phyloP scores from a whole-genome alignment of 306 rosid species.

The Vigna unguiculata region DNA sequence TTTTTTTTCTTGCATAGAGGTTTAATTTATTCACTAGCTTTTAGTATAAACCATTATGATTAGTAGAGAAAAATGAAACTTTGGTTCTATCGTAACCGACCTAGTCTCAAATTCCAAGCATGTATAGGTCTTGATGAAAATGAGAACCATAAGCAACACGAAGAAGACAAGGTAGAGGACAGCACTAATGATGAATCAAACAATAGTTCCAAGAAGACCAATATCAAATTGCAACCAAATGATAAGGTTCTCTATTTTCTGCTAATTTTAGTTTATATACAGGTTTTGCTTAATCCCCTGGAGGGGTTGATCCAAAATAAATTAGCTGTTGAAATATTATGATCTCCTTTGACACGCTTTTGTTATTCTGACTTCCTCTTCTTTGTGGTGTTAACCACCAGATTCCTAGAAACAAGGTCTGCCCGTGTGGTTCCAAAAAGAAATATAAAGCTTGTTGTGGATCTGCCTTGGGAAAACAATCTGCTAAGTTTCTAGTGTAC shows the following conservation, averaged over 20 bases:
- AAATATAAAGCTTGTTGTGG: constrained; percentile 87
- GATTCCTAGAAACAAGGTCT: constrained; percentile 72
- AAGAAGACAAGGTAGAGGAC: constrained; percentile 48
- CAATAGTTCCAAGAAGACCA: constrained; percentile 34
- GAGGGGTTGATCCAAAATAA: constrained; percentile 17
- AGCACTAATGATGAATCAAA: constrained; percentile 45
- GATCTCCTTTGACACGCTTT: constrained; percentile 19
- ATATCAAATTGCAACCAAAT: constrained; percentile 47
- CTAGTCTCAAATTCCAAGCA: constrained; percentile 33
- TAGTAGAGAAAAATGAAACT: background rate
- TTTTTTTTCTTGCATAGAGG: background rate
- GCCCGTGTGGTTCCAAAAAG: constrained; percentile 85
- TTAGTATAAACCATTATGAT: constrained; percentile 8
- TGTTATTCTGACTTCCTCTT: constrained; percentile 35
- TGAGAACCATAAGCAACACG: constrained; percentile 39
- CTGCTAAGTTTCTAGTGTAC: constrained; percentile 62
- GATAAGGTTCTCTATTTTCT: constrained; percentile 60
- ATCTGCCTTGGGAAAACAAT: constrained; percentile 57
- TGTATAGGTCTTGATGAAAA: constrained; percentile 50
- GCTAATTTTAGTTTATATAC: constrained; percentile 19
- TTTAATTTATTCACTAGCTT: constrained; percentile 24
- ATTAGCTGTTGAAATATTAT: constrained; percentile 14
- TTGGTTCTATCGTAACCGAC: constrained; percentile 13
- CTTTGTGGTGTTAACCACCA: constrained; percentile 43
- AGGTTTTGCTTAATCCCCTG: background rate